These are phyloP conservation scores for Yarrowia sp. DNA, from an alignment of 805 yeast species.

Conservation along the genomic window DNA sequence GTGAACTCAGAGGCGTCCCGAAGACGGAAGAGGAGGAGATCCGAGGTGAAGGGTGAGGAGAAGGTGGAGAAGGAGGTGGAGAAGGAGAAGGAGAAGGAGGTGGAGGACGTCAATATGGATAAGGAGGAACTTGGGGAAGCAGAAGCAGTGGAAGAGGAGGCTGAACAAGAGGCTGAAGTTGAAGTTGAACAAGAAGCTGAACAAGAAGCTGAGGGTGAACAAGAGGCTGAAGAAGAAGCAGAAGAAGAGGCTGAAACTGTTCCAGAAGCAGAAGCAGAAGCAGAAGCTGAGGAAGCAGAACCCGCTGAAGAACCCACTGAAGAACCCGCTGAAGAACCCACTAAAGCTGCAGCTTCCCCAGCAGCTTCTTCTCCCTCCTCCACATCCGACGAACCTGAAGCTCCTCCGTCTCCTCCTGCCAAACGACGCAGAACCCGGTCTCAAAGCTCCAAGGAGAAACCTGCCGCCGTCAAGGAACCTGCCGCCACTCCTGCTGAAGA, in stretches of 20 bases:
- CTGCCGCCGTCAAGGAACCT: neutral
- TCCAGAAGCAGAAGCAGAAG: neutral
- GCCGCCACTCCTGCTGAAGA: neutral
- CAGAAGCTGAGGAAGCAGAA: too few species aligned
- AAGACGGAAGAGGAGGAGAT: slow-evolving; percentile 1
- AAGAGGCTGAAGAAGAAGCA: neutral
- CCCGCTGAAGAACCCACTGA: too few species aligned
- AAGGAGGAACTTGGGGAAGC: too few species aligned
- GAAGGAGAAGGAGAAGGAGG: neutral
- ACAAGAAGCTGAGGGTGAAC: neutral
- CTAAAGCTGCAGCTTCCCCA: too few species aligned
- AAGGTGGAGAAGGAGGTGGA: neutral
- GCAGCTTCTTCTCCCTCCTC: too few species aligned
- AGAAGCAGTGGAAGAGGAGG: neutral
- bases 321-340: neutral
- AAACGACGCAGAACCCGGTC: slow-evolving; percentile 6
- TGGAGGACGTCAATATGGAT: neutral
- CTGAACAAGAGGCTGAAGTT: neutral
- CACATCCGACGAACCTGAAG: too few species aligned
- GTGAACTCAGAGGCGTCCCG: slow-evolving; percentile 12
- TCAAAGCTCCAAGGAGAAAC: neutral
- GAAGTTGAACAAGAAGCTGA: neutral
- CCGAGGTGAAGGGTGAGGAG: neutral
- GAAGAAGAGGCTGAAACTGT: too few species aligned
- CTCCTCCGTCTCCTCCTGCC: neutral